Evolutionary conservation across 306 rosid genomes (phyloP).

Genomic region (Nissolia schottii): DNA sequence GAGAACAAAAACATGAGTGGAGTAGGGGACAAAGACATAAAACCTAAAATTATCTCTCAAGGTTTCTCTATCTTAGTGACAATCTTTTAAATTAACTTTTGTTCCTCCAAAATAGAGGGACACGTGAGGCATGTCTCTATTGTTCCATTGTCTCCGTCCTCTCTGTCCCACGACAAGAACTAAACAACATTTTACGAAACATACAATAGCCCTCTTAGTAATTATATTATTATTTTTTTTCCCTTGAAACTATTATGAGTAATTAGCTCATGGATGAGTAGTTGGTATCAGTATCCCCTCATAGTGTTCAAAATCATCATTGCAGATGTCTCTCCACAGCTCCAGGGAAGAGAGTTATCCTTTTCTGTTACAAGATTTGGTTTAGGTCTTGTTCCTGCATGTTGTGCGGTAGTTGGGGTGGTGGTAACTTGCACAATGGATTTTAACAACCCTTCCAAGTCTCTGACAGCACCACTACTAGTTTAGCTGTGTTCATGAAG

Average conservation of each 20-base stretch:
- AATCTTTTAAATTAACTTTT: too few relatives aligned
- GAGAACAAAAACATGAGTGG: too few relatives aligned
- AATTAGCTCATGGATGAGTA: not conserved
- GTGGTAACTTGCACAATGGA: slow-evolving; percentile 68
- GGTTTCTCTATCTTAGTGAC: too few relatives aligned
- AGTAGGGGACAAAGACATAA: too few relatives aligned
- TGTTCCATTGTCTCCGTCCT: too few relatives aligned
- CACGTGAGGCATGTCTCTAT: too few relatives aligned
- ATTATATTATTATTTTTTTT: not conserved
- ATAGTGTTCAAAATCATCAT: slow-evolving; percentile 10
- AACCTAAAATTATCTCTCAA: too few relatives aligned
- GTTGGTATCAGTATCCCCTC: not conserved
- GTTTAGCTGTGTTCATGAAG: slow-evolving; percentile 27
- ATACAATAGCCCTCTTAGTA: not conserved
- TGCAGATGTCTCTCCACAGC: slow-evolving; percentile 47
- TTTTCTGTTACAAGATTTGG: slow-evolving; percentile 74
- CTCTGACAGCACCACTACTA: slow-evolving; percentile 59
- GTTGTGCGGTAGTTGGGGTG: slow-evolving; percentile 59
- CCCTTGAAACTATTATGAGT: not conserved
- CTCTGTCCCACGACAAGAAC: too few relatives aligned
- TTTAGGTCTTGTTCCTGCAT: slow-evolving; percentile 73
- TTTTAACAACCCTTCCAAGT: slow-evolving; percentile 49
- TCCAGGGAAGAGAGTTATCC: slow-evolving; percentile 10
- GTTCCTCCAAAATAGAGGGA: too few relatives aligned
- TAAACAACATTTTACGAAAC: too few relatives aligned